Percentiles rank a stretch among this genome's conserved stretches.
Evolutionary conservation across 768 basidiomycete species (phyloP).

Genomic region (Naganishia vishniacii): DNA sequence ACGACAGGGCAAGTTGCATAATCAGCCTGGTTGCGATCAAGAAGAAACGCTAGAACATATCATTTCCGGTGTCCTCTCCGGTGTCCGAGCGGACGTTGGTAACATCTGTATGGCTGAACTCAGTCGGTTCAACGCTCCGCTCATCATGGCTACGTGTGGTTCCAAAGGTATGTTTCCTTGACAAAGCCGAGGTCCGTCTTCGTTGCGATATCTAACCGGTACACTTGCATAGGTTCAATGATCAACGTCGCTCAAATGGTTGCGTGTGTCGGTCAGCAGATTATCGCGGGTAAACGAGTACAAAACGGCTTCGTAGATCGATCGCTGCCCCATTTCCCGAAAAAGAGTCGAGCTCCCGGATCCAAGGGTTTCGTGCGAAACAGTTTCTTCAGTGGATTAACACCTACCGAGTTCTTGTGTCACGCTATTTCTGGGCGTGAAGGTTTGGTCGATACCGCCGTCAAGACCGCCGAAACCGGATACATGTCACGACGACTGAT

Average conservation of each 20-base stretch:
- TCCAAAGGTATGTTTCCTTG: constrained; percentile 99
- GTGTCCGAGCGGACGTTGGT: constrained; percentile 91
- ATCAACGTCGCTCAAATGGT: constrained; percentile 99
- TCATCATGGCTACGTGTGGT: constrained; percentile 99
- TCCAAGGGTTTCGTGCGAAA: constrained; percentile 98
- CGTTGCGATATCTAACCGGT: constrained; percentile 26
- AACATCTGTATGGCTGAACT: constrained; percentile 97
- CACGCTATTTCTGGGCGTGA: constrained; percentile 98
- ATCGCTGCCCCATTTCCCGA: constrained; percentile 96
- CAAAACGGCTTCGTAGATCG: constrained; percentile 99
- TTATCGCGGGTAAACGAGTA: constrained; percentile 95
- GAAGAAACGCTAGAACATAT: constrained; percentile 95
- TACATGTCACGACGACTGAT: constrained; percentile 99
- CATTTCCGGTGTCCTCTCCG: constrained; percentile 86
- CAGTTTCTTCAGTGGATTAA: constrained; percentile 87
- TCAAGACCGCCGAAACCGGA: constrained; percentile 98
- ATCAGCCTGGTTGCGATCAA: constrained; percentile 94
- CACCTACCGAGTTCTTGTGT: constrained; percentile 93
- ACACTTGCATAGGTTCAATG: constrained; percentile 68
- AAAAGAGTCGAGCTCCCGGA: constrained; percentile 90
- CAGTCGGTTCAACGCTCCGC: constrained; percentile 91
- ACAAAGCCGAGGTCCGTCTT: constrained; percentile 27
- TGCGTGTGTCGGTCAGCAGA: constrained; percentile 98
- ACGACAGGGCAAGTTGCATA: constrained; percentile 84
- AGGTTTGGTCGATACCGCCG: constrained; percentile 97